A percentile compares a stretch with the other conserved stretches of the same genome.
phyloP scores from a whole-genome alignment of 257 asterid genomes.

The Cynanchum wilfordii region DNA sequence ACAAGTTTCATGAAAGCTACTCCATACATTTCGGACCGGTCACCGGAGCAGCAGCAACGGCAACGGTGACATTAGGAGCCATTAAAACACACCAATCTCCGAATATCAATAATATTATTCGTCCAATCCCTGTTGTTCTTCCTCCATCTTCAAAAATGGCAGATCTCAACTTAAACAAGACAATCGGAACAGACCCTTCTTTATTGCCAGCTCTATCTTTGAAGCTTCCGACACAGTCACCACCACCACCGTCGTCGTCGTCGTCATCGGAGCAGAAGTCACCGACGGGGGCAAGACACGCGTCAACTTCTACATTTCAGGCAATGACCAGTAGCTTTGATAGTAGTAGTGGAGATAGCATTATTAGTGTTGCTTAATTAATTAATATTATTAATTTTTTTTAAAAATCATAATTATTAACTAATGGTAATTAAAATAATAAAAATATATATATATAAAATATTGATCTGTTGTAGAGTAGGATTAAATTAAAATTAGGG shows the following conservation, averaged over 20 bases:
- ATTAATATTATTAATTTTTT: not conserved
- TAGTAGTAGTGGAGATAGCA: constrained; percentile 79
- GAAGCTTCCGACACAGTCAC: constrained; percentile 39
- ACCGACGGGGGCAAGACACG: constrained; percentile 34
- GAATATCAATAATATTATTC: constrained; percentile 28
- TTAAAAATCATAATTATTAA: constrained; percentile 7
- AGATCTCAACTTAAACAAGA: constrained; percentile 53
- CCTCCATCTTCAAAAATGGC: constrained; percentile 87
- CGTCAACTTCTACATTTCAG: constrained; percentile 41
- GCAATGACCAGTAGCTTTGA: constrained; percentile 56
- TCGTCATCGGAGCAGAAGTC: constrained; percentile 34
- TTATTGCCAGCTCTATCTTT: constrained; percentile 41
- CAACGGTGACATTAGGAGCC: constrained; percentile 28
- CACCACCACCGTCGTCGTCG: constrained; percentile 27
- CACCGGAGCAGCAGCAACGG: constrained; percentile 22
- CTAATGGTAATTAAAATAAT: constrained; percentile 26
- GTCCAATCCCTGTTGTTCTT: constrained; percentile 60
- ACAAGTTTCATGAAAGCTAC: constrained; percentile 32
- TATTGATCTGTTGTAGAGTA: constrained; percentile 26
- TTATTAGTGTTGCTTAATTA: constrained; percentile 72
- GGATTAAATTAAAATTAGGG: constrained; percentile 11
- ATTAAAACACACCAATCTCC: constrained; percentile 24
- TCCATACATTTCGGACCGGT: constrained; percentile 32
- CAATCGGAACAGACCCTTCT: constrained; percentile 27
- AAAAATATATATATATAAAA: constrained; percentile 3